Evolutionary conservation across 2,329 filamentous ascomycete genomes (phyloP).

Genomic region (Monilinia fructicola): DNA sequence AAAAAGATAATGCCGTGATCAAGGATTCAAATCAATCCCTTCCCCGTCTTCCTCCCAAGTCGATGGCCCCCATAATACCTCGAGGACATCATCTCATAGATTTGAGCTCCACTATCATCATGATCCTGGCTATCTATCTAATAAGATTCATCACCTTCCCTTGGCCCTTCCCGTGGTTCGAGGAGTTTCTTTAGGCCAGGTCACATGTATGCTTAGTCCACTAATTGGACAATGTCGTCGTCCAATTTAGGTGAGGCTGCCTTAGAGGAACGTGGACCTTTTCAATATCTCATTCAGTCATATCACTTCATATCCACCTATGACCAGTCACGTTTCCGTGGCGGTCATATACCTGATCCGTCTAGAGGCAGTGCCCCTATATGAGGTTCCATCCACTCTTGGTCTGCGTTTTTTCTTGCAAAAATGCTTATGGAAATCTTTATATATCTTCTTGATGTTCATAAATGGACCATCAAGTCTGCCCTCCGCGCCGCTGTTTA

Average conservation of each 20-base stretch:
- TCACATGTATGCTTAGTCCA: conserved; percentile 29
- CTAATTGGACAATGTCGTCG: conserved; percentile 24
- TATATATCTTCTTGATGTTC: conserved; percentile 27
- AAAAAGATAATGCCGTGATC: conserved; percentile 11
- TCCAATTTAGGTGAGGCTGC: conserved; percentile 30
- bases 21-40: conserved; percentile 17
- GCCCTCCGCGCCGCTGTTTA: conserved; percentile 9
- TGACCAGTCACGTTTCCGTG: conserved; percentile 32
- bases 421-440: conserved; percentile 20
- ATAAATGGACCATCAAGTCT: not conserved
- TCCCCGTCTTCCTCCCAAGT: conserved; percentile 8
- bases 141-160: conserved; percentile 17
- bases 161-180: conserved; percentile 1
- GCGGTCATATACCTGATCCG: conserved; percentile 30
- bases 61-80: conserved; percentile 5
- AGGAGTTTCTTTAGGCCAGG: conserved; percentile 22
- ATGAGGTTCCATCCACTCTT: conserved; percentile 22
- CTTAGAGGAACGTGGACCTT: conserved; percentile 24
- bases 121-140: conserved; percentile 20
- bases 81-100: conserved; percentile 15
- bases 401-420: not conserved
- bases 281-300: conserved; percentile 19
- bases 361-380: conserved; percentile 36
- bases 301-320: conserved; percentile 25
- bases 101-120: conserved; percentile 14